Base-by-base conservation (phyloP, 2,329 filamentous ascomycete genomes). In the Cordyceps militaris region DNA sequence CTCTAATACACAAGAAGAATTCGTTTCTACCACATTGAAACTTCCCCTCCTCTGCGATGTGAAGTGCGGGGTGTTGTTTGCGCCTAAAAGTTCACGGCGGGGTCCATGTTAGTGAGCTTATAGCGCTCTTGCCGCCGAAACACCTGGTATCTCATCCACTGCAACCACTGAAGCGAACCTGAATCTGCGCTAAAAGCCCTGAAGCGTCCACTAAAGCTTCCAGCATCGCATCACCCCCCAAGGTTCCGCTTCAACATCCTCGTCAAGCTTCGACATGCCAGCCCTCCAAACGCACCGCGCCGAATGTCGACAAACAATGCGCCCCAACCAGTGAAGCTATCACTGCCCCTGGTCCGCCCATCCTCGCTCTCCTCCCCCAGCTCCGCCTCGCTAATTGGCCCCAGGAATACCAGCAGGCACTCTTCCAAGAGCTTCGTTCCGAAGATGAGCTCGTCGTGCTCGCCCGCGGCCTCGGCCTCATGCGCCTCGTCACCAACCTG, bases 401-500 rank as follows among this genome's bases (percentile, higher is more conserved):
- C 42, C 57, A 88, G 85, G 80, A 91, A 79, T 99, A 95, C 73
- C 94, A 99, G 77, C 92, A 97, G 76, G 87, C 90, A 68, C 84
- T 97, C 66, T 97, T 97, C 77, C 90, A 89, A 71, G 89, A 94
- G 74, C 84, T 96, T 64, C 87, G 91, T 62, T 78, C 85, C 61
- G 89, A 97, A 76, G 94, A 99, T 88, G 88, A 95, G 73, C 86
- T 99, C 63, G 88, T 97, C 66, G 81, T 99, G 56, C 82, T 97
- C 57, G 94, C 93, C 43, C 89, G 91, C 55, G 94, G 94, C 64
- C 86, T 99, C 49, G 94, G 94, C 65, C 85, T 97, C 47, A 83
- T 97, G 70, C 90, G 91, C 64, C 83, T 99, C 58, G 83, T 97
- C 67, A 95, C 91, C n/a, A 99, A 97, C 70, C 82, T 99, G 40